A percentile compares a stretch with the other conserved stretches of the same genome.
Evolutionary conservation across 495 filamentous ascomycete genomes (phyloP).

Genomic region (Daldinia bambusicola): DNA sequence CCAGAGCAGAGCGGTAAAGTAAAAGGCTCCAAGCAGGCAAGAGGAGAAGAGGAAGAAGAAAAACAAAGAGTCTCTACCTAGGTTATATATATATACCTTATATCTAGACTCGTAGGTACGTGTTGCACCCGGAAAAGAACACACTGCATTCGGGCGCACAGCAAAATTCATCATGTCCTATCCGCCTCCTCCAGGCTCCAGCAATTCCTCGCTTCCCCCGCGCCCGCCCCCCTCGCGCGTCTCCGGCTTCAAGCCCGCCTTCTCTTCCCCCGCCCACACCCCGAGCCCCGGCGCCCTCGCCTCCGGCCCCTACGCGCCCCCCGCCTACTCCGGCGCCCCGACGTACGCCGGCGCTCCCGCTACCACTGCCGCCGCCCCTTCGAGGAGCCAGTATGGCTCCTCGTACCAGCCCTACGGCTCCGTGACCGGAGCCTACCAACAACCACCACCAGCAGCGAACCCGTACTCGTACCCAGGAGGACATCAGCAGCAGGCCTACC

Average conservation of each 20-base stretch:
- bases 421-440: constrained; percentile 47
- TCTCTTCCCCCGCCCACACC: constrained; percentile 54
- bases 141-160: constrained; percentile 47
- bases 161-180: constrained; percentile 93
- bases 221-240: constrained; percentile 77
- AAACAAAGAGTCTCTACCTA: constrained; percentile 24
- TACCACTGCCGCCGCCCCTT: constrained; percentile 12
- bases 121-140: constrained; percentile 49
- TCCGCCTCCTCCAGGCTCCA: constrained; percentile 90
- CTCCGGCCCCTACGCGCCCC: constrained; percentile 47
- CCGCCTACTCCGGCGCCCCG: constrained; percentile 48
- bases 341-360: constrained; percentile 52
- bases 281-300: constrained; percentile 41
- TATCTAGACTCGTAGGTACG: constrained; percentile 60
- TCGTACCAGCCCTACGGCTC: constrained; percentile 51
- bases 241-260: constrained; percentile 69
- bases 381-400: constrained; percentile 44
- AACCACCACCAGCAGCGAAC: constrained; percentile 48
- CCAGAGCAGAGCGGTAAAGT: not conserved
- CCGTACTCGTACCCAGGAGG: constrained; percentile 54
- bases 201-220: constrained; percentile 75
- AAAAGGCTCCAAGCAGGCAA: not conserved
- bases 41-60: not conserved
- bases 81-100: constrained; percentile 25
- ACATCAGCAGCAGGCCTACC: constrained; percentile 60